These are phyloP conservation scores for Boletus patriciae DNA, from an alignment of 768 basidiomycete species.

Conservation along the genomic window DNA sequence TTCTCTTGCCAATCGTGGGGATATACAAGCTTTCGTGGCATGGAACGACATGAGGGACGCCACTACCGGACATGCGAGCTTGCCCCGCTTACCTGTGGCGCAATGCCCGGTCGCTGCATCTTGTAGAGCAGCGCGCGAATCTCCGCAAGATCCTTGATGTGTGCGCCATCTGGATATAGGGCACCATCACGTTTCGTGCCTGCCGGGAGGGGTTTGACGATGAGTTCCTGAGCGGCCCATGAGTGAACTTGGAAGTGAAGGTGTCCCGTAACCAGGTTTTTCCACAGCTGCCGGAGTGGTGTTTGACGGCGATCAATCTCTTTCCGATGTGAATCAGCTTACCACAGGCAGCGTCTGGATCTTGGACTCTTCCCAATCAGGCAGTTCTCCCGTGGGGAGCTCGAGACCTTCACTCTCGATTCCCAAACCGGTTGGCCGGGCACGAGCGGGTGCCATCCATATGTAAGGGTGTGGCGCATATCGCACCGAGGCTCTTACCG, in stretches of 20 bases:
- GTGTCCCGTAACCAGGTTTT: constrained; percentile 82
- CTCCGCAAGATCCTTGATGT: constrained; percentile 68
- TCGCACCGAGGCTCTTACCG: constrained; percentile 56
- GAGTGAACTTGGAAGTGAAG: constrained; percentile 92
- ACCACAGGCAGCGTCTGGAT: constrained; percentile 70
- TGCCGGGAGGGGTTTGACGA: constrained; percentile 36
- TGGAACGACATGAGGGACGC: background rate
- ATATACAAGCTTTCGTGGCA: constrained; percentile 58
- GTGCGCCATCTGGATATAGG: constrained; percentile 79
- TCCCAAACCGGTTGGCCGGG: constrained; percentile 75
- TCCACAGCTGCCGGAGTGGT: constrained; percentile 62
- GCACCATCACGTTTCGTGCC: constrained; percentile 57
- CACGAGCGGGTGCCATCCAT: constrained; percentile 81
- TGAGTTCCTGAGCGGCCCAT: constrained; percentile 55
- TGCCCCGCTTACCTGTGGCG: constrained; percentile 52
- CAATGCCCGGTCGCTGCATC: constrained; percentile 60
- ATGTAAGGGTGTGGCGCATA: constrained; percentile 87
- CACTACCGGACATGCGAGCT: background rate
- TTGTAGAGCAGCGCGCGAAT: constrained; percentile 54
- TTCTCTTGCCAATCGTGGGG: constrained; percentile 79
- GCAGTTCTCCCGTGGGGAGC: constrained; percentile 61
- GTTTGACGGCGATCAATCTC: background rate
- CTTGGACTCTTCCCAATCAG: constrained; percentile 75
- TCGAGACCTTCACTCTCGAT: constrained; percentile 79
- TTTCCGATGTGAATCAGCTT: constrained; percentile 12